Evolutionary conservation across 495 filamentous ascomycete species (phyloP), one percentile per base, ranked within the genome.

Genomic region (Penicillium egyptiacum): DNA sequence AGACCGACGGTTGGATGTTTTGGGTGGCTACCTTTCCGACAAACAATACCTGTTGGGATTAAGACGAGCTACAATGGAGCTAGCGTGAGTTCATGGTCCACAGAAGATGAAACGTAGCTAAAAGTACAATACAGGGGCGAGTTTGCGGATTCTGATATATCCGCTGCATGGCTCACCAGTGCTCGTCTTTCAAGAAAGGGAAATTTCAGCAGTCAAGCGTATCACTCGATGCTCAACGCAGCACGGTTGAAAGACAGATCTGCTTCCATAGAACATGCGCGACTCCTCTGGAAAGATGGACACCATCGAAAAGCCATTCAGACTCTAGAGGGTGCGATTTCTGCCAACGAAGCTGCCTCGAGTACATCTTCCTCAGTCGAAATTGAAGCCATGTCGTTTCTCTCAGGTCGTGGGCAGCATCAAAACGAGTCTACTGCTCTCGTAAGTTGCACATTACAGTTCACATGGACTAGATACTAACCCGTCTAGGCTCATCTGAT

Each of bases 301-400:
- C 86, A 96, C 66, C 91, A 96, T 66, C 85, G 92, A 46, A 96
- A 96, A 73, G 95, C 95, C 16, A 98, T 99, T 58, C 91, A 96
- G 61, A 87, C 83, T 10, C 76, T 98, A 17, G 84, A 94, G 67
- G 85, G 89, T 30, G 92, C 92, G 31, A 96, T 98, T 62, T 78
- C 81, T 52, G 84, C 79, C 26, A 89, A 90, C 61, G 81, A 87
- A 23, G 91, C 91, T 59, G 72, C 75, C 55, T 71, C 76, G 20
- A 61, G 77, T 22, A 72, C 80, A 17, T 75, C 78, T 59, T 79
- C 74, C 43, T 65, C 77, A 3, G 67, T 74, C 4, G 76, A 80
- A 19, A 61, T 60, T 41, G 69, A 75, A 33, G 61, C 70, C 17
- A 60, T 62, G 30, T 69, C 66, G 17, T 63, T 67, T 41, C 56